These are phyloP conservation scores for Diaporthe sp. DNA, from an alignment of 2,329 filamentous ascomycete species.

Conservation along the genomic window DNA sequence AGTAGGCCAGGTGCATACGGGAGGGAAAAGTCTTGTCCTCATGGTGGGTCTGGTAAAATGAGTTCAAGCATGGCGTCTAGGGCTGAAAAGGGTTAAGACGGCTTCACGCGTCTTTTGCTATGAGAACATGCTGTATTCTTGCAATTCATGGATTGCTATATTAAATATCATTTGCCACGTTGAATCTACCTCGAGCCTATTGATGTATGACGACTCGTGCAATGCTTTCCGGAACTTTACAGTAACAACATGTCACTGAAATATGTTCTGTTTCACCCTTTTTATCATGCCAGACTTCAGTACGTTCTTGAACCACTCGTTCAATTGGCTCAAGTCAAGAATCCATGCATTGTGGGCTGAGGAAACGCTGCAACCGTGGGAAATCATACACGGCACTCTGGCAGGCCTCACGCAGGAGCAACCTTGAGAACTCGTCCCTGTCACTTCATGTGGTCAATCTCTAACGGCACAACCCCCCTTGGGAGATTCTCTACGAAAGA, in stretches of 20 bases:
- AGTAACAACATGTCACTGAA: too few relatives aligned
- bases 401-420: neutral
- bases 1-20: neutral
- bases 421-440: too few relatives aligned
- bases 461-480: too few relatives aligned
- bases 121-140: neutral
- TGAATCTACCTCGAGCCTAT: neutral
- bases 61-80: slow-evolving; percentile 21
- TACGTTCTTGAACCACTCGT: neutral
- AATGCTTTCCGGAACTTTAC: too few relatives aligned
- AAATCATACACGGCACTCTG: neutral
- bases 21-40: neutral
- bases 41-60: neutral
- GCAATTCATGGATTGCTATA: neutral
- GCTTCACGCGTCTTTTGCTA: neutral
- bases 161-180: slow-evolving; percentile 2
- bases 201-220: neutral
- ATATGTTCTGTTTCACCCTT: neutral
- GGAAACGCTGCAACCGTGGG: neutral
- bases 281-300: neutral
- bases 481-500: too few relatives aligned
- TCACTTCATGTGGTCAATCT: too few relatives aligned
- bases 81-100: neutral
- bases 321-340: neutral
- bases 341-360: too few relatives aligned